These are phyloP conservation scores for Ustilago sp. DNA, from an alignment of 1,284 basidiomycete species.

Conservation along the genomic window DNA sequence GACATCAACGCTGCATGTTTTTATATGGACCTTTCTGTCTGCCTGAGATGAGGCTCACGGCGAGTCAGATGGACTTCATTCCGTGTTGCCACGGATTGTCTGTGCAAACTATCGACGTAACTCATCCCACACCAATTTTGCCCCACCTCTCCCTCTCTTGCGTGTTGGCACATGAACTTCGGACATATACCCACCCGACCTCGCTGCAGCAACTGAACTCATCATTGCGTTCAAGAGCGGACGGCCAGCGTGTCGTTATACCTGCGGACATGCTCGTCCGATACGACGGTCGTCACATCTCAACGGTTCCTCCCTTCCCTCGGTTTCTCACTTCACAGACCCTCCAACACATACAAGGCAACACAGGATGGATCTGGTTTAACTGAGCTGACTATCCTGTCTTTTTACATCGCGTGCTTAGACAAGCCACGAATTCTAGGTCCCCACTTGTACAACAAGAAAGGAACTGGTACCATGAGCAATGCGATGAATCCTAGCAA, in stretches of 20 bases:
- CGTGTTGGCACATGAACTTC: neutral
- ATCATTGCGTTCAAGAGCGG: too few species aligned
- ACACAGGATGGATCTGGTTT: too few species aligned
- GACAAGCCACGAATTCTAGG: slow-evolving; percentile 69
- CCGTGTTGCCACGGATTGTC: neutral
- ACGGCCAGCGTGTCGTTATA: too few species aligned
- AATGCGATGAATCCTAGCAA: slow-evolving; percentile 80
- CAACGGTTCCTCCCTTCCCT: too few species aligned
- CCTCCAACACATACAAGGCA: too few species aligned
- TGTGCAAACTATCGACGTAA: neutral
- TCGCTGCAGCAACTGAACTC: neutral
- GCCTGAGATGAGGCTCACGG: neutral
- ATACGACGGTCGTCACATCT: neutral
- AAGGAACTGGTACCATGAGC: slow-evolving; percentile 79
- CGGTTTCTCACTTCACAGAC: too few species aligned
- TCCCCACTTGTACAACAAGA: slow-evolving; percentile 71
- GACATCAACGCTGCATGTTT: neutral
- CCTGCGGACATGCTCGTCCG: too few species aligned
- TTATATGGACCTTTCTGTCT: neutral
- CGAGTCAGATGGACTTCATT: slow-evolving; percentile 5
- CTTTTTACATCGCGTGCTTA: slow-evolving; percentile 43
- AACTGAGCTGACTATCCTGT: too few species aligned
- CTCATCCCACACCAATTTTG: neutral
- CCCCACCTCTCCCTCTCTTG: neutral
- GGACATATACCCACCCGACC: neutral